phyloP scores from a whole-genome alignment of 768 basidiomycete genomes.

The Pholiota molesta region DNA sequence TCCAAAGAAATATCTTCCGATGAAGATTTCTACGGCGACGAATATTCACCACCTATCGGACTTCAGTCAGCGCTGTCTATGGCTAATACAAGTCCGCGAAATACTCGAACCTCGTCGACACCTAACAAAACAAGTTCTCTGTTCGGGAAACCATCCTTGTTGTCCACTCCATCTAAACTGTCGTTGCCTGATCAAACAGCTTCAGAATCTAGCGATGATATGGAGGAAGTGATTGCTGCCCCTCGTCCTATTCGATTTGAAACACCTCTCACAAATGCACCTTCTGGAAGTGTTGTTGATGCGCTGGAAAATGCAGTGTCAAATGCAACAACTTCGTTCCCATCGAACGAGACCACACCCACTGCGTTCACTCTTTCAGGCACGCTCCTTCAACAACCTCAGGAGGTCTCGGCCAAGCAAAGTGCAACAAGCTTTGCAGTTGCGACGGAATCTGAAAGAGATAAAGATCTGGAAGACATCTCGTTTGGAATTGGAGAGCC shows the following conservation, averaged over 20 bases:
- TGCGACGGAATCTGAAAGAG: conserved; percentile 1
- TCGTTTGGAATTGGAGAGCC: background rate
- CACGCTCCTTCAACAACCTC: background rate
- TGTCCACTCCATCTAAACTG: conserved; percentile 8
- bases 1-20: conserved; percentile 26
- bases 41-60: conserved; percentile 46
- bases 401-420: background rate
- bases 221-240: conserved; percentile 32
- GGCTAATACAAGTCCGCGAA: conserved; percentile 55
- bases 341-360: background rate
- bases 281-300: background rate
- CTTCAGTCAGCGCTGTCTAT: conserved; percentile 72
- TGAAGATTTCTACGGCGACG: conserved; percentile 43
- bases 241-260: background rate
- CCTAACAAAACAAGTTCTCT: conserved; percentile 19
- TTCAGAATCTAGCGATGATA: conserved; percentile 34
- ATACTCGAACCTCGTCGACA: conserved; percentile 22
- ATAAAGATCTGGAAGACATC: conserved; percentile 29
- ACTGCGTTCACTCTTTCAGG: background rate
- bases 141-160: conserved; percentile 31
- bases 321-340: background rate
- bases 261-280: background rate
- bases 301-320: background rate
- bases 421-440: background rate
- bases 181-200: conserved; percentile 6